Evolutionary conservation across 2,329 filamentous ascomycete species (phyloP).

Genomic region (Cryphonectria radicalis): DNA sequence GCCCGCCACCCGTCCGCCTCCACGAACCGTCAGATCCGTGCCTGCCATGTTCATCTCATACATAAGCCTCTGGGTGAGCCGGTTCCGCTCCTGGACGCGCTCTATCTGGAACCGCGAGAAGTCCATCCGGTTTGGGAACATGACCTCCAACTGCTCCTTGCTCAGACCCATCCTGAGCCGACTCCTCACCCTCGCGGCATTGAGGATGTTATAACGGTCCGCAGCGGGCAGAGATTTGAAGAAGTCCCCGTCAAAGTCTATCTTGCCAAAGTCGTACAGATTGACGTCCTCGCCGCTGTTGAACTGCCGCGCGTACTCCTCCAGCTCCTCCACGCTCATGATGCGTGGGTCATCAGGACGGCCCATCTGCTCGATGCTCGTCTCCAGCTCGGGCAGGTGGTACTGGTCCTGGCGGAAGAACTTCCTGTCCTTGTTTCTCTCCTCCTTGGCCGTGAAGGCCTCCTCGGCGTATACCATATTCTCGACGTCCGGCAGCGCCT

Average conservation of each 20-base stretch:
- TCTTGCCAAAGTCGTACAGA: conserved; percentile 96
- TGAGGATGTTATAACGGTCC: conserved; percentile 96
- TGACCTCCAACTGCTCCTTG: conserved; percentile 91
- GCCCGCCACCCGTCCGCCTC: conserved; percentile 72
- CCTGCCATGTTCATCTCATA: conserved; percentile 87
- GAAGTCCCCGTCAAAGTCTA: conserved; percentile 95
- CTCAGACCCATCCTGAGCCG: conserved; percentile 93
- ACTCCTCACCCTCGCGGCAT: conserved; percentile 86
- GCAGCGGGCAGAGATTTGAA: conserved; percentile 88
- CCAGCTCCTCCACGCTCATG: conserved; percentile 93
- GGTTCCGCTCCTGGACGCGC: conserved; percentile 87
- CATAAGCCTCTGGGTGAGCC: conserved; percentile 94
- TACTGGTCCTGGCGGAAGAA: conserved; percentile 95
- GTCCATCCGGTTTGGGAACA: conserved; percentile 98
- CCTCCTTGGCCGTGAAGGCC: conserved; percentile 75
- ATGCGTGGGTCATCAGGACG: conserved; percentile 90
- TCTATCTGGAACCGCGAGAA: conserved; percentile 98
- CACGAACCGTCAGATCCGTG: conserved; percentile 70
- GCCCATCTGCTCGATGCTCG: conserved; percentile 82
- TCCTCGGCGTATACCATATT: conserved; percentile 92
- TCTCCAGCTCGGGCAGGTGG: conserved; percentile 85
- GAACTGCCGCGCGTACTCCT: conserved; percentile 92
- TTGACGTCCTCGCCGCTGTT: conserved; percentile 89
- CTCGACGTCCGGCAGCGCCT: conserved; percentile 67
- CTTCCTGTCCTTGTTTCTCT: conserved; percentile 71